Percentiles rank a stretch among this genome's conserved stretches.
Conservation (phyloP, 2,329 filamentous ascomycete species). For the Aspergillus ochraceus region DNA sequence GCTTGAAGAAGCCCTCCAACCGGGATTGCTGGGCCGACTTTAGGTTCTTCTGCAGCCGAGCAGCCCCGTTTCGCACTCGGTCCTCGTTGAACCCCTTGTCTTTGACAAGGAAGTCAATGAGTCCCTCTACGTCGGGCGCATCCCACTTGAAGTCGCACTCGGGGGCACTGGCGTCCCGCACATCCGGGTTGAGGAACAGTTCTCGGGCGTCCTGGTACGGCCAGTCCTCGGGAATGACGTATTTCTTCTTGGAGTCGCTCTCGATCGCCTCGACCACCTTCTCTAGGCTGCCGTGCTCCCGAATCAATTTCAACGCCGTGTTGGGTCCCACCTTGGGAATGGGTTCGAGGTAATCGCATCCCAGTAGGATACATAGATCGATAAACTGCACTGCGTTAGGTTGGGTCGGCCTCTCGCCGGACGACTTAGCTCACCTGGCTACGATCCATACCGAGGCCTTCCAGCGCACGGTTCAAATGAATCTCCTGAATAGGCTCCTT, state of each 20-base stretch:
- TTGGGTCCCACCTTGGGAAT: constrained; percentile 91
- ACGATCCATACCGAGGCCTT: constrained; percentile 83
- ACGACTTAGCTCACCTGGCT: constrained; percentile 62
- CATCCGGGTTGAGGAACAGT: constrained; percentile 89
- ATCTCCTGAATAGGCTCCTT: constrained; percentile 99
- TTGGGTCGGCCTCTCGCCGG: constrained; percentile 15
- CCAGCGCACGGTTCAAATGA: constrained; percentile 79
- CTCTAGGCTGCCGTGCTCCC: constrained; percentile 85
- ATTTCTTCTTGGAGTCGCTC: constrained; percentile 75
- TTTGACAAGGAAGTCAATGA: constrained; percentile 83
- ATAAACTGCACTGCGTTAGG: constrained; percentile 67
- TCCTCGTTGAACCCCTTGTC: constrained; percentile 99
- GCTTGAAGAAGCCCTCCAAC: constrained; percentile 96
- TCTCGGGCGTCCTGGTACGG: constrained; percentile 88
- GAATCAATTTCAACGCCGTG: constrained; percentile 90
- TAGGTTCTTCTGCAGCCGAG: constrained; percentile 81
- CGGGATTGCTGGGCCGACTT: constrained; percentile 89
- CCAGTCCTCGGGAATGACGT: constrained; percentile 91
- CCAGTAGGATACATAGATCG: constrained; percentile 94
- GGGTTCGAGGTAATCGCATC: constrained; percentile 96
- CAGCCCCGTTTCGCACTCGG: constrained; percentile 75
- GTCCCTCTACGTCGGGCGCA: constrained; percentile 82
- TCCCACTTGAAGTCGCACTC: constrained; percentile 99
- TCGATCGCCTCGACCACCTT: constrained; percentile 80
- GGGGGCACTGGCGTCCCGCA: constrained; percentile 76